Evolutionary conservation across 306 rosid genomes (phyloP), one percentile per base, ranked within the genome.

Genomic region (Cucumis melo): DNA sequence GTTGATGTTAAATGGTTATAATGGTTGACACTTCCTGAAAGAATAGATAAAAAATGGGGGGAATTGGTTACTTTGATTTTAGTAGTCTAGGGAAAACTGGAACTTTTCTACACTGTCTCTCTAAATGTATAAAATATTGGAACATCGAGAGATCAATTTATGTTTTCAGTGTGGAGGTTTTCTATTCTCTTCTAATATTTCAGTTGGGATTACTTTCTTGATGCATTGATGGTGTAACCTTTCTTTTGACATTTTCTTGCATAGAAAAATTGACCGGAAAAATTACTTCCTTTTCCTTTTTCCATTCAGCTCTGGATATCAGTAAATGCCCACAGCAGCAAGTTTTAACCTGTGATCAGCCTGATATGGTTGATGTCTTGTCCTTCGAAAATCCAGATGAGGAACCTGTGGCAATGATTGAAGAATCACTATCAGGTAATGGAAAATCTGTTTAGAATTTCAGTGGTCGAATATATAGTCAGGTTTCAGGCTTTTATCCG

Each of bases 391-490:
- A 92, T 77, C 89, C 85, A 65, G 97, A 94, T 32, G 97, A 94
- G 82, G 97, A 89, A 67, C 80, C 86, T 23, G 95, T 81, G 81
- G 97, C 93, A 1, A 90, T 92, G 97, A 80, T 87, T 78, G 97
- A 94, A 85, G 99, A 94, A 76, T 80, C 83, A 9, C 89, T 86
- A 76, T 90, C 97, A 67, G 99, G 99, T 94, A 82, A 55, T 27
- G 10, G 70, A 20, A 29, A 51, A 23, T 10, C 57, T 24, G 23
- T 13, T 70, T 3, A 41, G 39, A 71, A 48, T 24, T 14, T 46
- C 41, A 23, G 21, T 23, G 13, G 14, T 23, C 57, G 5, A 70
- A 46, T 46, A 15, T 91, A 80, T 72, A 15, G 42, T 29, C 16
- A 34, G 38, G 46, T 53, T 48, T 29, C 13, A 34, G 38, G 46